phyloP scores from a whole-genome alignment of 2,329 filamentous ascomycete genomes.

The Fonsecaea erecta region DNA sequence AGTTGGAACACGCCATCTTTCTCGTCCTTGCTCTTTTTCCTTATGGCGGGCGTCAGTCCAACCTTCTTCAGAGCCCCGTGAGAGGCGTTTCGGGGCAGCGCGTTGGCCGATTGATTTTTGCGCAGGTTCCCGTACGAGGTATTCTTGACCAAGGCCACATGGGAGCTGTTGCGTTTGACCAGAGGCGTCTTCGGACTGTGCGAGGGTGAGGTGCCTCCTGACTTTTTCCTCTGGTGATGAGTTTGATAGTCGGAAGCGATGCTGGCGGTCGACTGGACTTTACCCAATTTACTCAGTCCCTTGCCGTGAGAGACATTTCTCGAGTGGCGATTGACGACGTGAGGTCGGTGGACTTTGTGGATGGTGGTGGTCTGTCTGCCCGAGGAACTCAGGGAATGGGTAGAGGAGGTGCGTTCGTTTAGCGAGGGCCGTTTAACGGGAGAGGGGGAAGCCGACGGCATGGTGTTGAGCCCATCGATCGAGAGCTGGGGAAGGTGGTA shows the following conservation, averaged over 20 bases:
- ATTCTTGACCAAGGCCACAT: slow-evolving; percentile 43
- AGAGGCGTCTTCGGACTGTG: slow-evolving; percentile 45
- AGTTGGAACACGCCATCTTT: slow-evolving; percentile 54
- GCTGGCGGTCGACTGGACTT: slow-evolving; percentile 43
- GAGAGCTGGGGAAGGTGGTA: neutral
- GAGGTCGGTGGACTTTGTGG: slow-evolving; percentile 48
- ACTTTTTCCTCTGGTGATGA: slow-evolving; percentile 54
- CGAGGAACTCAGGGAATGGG: slow-evolving; percentile 36
- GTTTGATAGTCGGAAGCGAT: slow-evolving; percentile 45
- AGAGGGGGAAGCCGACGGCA: slow-evolving; percentile 38
- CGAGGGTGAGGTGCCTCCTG: slow-evolving; percentile 48
- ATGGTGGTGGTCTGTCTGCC: slow-evolving; percentile 30
- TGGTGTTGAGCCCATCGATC: slow-evolving; percentile 27
- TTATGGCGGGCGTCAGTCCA: slow-evolving; percentile 39
- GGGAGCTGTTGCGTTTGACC: slow-evolving; percentile 50
- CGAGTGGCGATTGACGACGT: slow-evolving; percentile 49
- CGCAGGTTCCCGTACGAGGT: slow-evolving; percentile 47
- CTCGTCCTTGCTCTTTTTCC: slow-evolving; percentile 43
- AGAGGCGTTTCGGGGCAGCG: slow-evolving; percentile 47
- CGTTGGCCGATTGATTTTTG: slow-evolving; percentile 52
- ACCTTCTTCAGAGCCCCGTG: slow-evolving; percentile 47
- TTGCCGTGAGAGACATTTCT: slow-evolving; percentile 52
- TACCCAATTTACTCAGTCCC: slow-evolving; percentile 51
- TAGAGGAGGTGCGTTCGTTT: slow-evolving; percentile 34
- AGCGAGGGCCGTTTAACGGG: slow-evolving; percentile 37